Percentiles rank a stretch among this genome's conserved stretches.
phyloP scores from a whole-genome alignment of 2,329 filamentous ascomycete genomes.

The Ceratocystis cubensis region DNA sequence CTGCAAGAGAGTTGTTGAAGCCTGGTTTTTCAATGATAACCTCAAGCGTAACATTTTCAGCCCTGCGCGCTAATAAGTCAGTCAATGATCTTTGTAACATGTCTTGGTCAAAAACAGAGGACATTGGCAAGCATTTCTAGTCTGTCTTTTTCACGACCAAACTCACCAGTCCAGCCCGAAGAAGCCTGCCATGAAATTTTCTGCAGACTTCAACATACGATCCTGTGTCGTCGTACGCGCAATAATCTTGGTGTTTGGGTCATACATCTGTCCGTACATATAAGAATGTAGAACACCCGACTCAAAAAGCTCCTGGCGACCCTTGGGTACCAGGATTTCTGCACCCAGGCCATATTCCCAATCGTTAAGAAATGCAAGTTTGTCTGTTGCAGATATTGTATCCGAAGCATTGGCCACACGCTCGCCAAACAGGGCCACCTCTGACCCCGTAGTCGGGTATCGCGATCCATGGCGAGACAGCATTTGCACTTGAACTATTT shows the following conservation, averaged over 20 bases:
- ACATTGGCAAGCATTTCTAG: not conserved
- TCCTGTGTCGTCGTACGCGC: constrained; percentile 65
- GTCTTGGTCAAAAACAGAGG: not conserved
- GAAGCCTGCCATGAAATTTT: constrained; percentile 69
- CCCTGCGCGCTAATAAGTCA: constrained; percentile 31
- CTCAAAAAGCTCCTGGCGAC: constrained; percentile 60
- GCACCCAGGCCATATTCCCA: constrained; percentile 58
- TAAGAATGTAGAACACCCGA: constrained; percentile 57
- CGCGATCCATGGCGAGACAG: constrained; percentile 60
- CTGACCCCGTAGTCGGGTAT: constrained; percentile 53
- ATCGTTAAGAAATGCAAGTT: constrained; percentile 51
- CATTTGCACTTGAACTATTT: constrained; percentile 60
- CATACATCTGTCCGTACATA: constrained; percentile 58
- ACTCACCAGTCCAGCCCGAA: constrained; percentile 57
- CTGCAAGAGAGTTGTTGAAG: constrained; percentile 61
- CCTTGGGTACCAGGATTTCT: constrained; percentile 60
- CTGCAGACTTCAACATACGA: constrained; percentile 63
- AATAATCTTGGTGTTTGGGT: constrained; percentile 59
- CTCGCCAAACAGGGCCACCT: constrained; percentile 42
- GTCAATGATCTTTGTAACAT: not conserved
- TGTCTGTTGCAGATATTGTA: constrained; percentile 43
- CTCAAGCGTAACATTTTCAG: constrained; percentile 58
- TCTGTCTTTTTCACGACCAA: not conserved
- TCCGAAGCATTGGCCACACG: constrained; percentile 44
- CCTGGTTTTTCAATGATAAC: constrained; percentile 51